phyloP scores from a whole-genome alignment of 2,329 filamentous ascomycete species.

The Fusarium odoratissimum region DNA sequence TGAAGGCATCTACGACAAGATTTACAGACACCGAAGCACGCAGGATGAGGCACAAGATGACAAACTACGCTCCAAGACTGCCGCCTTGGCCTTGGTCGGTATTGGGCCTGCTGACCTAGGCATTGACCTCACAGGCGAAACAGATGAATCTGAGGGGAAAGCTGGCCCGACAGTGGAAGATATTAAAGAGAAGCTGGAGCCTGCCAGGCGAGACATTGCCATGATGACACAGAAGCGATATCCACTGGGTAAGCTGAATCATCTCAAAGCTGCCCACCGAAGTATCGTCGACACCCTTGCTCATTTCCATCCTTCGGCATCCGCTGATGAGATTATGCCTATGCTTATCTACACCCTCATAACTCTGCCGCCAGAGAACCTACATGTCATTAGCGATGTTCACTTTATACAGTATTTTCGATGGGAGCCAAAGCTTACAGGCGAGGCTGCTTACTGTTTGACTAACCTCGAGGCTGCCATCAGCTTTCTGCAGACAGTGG shows the following conservation, averaged over 20 bases:
- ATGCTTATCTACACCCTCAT: constrained; percentile 97
- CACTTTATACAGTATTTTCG: constrained; percentile 94
- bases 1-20: constrained; percentile 85
- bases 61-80: constrained; percentile 92
- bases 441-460: constrained; percentile 94
- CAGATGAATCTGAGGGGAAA: constrained; percentile 66
- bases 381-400: constrained; percentile 94
- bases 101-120: constrained; percentile 89
- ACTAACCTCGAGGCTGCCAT: constrained; percentile 96
- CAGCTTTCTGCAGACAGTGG: constrained; percentile 93
- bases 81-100: constrained; percentile 88
- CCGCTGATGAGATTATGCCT: constrained; percentile 95
- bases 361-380: constrained; percentile 84
- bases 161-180: constrained; percentile 71
- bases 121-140: constrained; percentile 73
- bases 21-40: constrained; percentile 91
- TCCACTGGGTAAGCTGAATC: constrained; percentile 89
- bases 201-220: constrained; percentile 75
- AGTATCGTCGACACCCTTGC: constrained; percentile 89
- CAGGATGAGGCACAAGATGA: constrained; percentile 96
- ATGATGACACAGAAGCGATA: constrained; percentile 89
- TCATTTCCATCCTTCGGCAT: constrained; percentile 80
- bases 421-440: constrained; percentile 85
- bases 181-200: constrained; percentile 77
- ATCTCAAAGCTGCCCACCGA: constrained; percentile 89